Evolutionary conservation across 345 rosid genomes (phyloP).

Genomic region (Acer negundo): DNA sequence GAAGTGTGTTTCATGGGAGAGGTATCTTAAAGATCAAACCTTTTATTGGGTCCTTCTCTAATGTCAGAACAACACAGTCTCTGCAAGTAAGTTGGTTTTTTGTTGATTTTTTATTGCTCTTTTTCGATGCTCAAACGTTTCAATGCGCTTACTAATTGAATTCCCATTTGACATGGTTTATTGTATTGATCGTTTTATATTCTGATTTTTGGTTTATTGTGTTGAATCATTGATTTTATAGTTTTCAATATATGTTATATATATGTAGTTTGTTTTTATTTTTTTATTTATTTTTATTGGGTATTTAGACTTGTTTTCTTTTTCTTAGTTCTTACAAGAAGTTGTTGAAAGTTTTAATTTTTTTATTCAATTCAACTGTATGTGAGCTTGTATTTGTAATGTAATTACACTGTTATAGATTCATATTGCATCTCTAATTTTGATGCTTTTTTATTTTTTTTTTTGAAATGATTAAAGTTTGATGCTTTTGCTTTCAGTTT

Average conservation of each 20-base stretch:
- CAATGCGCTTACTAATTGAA: background rate
- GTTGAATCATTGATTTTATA: background rate
- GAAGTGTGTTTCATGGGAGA: constrained; percentile 35
- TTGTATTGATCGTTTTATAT: background rate
- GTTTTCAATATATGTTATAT: background rate
- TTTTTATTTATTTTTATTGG: background rate
- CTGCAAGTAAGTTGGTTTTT: constrained; percentile 32
- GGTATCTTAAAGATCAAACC: constrained; percentile 49
- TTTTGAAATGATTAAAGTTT: background rate
- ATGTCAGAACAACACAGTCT: constrained; percentile 30
- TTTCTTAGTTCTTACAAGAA: background rate
- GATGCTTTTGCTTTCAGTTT: constrained; percentile 46
- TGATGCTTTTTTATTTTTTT: constrained; percentile 12
- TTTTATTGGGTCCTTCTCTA: constrained; percentile 50
- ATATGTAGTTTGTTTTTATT: background rate
- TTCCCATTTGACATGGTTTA: background rate
- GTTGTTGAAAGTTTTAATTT: background rate
- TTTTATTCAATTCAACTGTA: constrained; percentile 14
- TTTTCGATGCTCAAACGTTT: constrained; percentile 9
- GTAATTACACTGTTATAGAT: background rate
- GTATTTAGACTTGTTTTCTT: background rate
- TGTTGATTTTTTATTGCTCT: background rate
- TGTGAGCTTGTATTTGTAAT: background rate
- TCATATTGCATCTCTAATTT: constrained; percentile 8
- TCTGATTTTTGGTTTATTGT: background rate